Percentiles rank a stretch among this genome's conserved stretches.
These are phyloP conservation scores for Malassezia equina DNA, from an alignment of 1,284 basidiomycete genomes.

Conservation along the genomic window DNA sequence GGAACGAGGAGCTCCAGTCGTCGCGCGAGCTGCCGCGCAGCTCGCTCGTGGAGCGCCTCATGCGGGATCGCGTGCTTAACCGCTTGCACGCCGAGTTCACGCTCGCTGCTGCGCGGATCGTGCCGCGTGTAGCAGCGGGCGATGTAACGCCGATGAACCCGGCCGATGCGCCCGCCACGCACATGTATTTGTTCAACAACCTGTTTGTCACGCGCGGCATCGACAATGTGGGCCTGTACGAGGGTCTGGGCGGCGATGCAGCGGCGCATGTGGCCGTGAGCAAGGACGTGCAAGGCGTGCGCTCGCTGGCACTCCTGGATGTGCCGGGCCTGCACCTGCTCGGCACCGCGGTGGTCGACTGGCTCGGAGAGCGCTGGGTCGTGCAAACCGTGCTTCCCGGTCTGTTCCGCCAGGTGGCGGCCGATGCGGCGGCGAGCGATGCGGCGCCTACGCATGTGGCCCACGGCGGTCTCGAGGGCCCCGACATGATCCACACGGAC, in stretches of 20 bases:
- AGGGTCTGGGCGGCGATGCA: conserved; percentile 55
- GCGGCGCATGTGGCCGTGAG: conserved; percentile 54
- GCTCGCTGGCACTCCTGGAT: conserved; percentile 53
- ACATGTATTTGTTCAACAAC: conserved; percentile 56
- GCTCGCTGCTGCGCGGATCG: conserved; percentile 52
- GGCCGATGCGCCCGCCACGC: conserved; percentile 52
- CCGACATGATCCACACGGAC: conserved; percentile 48
- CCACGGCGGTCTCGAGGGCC: conserved; percentile 55
- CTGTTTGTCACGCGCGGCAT: conserved; percentile 56
- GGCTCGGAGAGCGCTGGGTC: conserved; percentile 56
- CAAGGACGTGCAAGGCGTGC: conserved; percentile 55
- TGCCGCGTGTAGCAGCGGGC: conserved; percentile 52
- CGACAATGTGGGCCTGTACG: conserved; percentile 54
- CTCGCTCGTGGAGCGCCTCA: conserved; percentile 52
- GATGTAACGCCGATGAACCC: conserved; percentile 55
- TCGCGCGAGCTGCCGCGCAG: conserved; percentile 53
- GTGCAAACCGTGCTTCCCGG: conserved; percentile 56
- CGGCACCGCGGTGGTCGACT: conserved; percentile 54
- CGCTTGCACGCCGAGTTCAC: conserved; percentile 55
- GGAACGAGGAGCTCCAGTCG: conserved; percentile 57
- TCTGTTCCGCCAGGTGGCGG: conserved; percentile 50
- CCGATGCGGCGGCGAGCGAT: conserved; percentile 22
- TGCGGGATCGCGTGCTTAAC: conserved; percentile 54
- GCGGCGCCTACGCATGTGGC: conserved; percentile 46
- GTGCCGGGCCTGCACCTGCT: conserved; percentile 48